Evolutionary conservation across 2,329 filamentous ascomycete genomes (phyloP), one percentile per base, ranked within the genome.

Genomic region (Raffaelea ambrosiae): DNA sequence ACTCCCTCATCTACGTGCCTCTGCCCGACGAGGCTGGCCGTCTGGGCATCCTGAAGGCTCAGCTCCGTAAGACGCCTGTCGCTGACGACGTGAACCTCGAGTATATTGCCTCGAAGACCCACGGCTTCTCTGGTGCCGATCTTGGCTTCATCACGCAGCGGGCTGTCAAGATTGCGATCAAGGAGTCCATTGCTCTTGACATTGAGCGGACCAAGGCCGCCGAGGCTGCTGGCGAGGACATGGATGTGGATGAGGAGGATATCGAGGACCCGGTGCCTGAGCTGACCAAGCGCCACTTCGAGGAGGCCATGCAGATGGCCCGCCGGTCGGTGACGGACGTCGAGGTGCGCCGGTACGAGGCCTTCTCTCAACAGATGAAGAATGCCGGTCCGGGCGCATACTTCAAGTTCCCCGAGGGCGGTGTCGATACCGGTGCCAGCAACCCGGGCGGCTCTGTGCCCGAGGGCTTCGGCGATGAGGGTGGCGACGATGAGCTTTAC

Each of bases 41-140:
- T 74, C 82, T 85, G 58, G 78, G 86, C 66, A 97, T 98, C 59
- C 82, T 98, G 59, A 86, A 82, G 73, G 93, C 93, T 21, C 93
- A 98, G 76, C 87, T 98, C 54, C 88, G 94, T 73, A 98, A 98
- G 83, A 97, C 93, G 1, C 93, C 93, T 48, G 87, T 97, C 49
- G 80, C 93, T 29, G 64, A 72, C 20, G 93, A 98, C 61, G 83
- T 98, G 61, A 84, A 98, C 65, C 75, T 98, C 44, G 71, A 83
- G 52, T 97, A 82, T 77, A 97, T 98, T 64, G 91, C 93, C 47
- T 85, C 84, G 71, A 94, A 95, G 79, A 98, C 93, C 5, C 89
- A 98, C 72, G 93, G 93, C 54, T 98, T 97, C 81, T 97, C 93
- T 49, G 93, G 93, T 90, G 93, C 93, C 63, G 93, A 98, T 86